phyloP scores from a whole-genome alignment of 495 filamentous ascomycete genomes.

The Trichoderma virens region DNA sequence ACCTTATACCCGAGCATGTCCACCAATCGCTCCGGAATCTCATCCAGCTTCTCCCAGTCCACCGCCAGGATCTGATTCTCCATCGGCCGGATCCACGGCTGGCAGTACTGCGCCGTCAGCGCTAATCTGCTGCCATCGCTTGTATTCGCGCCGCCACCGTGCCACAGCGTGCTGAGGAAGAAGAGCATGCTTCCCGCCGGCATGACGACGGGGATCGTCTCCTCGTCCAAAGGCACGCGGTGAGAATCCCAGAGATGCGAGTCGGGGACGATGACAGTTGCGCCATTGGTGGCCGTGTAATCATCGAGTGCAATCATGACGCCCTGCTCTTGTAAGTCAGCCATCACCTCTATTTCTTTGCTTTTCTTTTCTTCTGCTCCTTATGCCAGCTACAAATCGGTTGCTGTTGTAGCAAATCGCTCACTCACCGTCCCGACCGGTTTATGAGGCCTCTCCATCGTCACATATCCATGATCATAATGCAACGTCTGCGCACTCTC shows the following conservation, averaged over 20 bases:
- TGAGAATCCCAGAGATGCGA: neutral
- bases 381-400: no score
- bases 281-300: neutral
- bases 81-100: constrained; percentile 6
- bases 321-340: neutral
- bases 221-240: neutral
- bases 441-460: constrained; percentile 2
- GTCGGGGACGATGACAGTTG: neutral
- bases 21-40: neutral
- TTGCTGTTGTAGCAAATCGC: no score
- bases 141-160: neutral
- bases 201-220: neutral
- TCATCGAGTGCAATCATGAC: constrained; percentile 2
- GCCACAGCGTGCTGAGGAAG: constrained; percentile 2
- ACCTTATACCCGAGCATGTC: neutral
- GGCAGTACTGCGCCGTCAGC: constrained; percentile 2
- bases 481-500: neutral
- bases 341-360: neutral
- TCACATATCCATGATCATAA: constrained; percentile 1
- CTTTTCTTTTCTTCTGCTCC: neutral
- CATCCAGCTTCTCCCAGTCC: constrained; percentile 6
- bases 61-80: constrained; percentile 1
- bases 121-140: neutral
- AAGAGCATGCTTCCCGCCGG: neutral
- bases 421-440: neutral